phyloP scores from a whole-genome alignment of 306 rosid species.

The Prosopis cineraria region DNA sequence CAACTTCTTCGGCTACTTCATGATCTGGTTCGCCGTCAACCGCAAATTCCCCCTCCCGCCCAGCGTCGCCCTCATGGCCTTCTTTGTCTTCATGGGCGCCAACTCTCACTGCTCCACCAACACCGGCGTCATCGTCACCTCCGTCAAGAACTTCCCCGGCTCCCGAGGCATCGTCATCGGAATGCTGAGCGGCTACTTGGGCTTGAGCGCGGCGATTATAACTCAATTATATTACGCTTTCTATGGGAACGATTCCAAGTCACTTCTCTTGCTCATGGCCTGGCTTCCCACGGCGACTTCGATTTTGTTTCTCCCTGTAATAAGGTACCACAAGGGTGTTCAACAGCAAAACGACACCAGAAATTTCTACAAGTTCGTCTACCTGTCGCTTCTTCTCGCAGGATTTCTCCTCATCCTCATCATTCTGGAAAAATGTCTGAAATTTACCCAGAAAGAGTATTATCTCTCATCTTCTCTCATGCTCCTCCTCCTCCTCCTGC shows the following conservation, averaged over 20 bases:
- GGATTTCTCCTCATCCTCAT: slow-evolving; percentile 56
- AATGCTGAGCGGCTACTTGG: slow-evolving; percentile 39
- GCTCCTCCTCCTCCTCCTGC: slow-evolving; percentile 57
- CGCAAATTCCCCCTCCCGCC: slow-evolving; percentile 40
- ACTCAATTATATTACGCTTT: slow-evolving; percentile 50
- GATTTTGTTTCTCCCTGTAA: slow-evolving; percentile 46
- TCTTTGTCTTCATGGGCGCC: slow-evolving; percentile 44
- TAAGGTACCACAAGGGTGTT: slow-evolving; percentile 39
- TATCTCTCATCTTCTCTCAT: slow-evolving; percentile 37
- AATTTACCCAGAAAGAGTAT: slow-evolving; percentile 39
- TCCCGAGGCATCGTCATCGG: slow-evolving; percentile 44
- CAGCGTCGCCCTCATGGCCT: slow-evolving; percentile 48
- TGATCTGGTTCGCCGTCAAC: slow-evolving; percentile 47
- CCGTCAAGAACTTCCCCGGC: slow-evolving; percentile 51
- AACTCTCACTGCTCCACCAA: slow-evolving; percentile 40
- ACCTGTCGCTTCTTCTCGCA: slow-evolving; percentile 54
- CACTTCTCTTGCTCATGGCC: slow-evolving; percentile 59
- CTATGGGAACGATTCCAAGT: slow-evolving; percentile 54
- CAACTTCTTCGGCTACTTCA: slow-evolving; percentile 14
- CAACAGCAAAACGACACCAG: slow-evolving; percentile 45
- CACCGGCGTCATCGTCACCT: slow-evolving; percentile 46
- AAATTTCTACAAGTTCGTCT: slow-evolving; percentile 63
- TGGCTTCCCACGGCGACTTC: slow-evolving; percentile 70
- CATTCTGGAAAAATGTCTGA: slow-evolving; percentile 46
- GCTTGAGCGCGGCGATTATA: slow-evolving; percentile 46